A percentile compares a stretch with the other conserved stretches of the same genome.
Evolutionary conservation across 768 basidiomycete species (phyloP).

Genomic region (Kwoniella pini): DNA sequence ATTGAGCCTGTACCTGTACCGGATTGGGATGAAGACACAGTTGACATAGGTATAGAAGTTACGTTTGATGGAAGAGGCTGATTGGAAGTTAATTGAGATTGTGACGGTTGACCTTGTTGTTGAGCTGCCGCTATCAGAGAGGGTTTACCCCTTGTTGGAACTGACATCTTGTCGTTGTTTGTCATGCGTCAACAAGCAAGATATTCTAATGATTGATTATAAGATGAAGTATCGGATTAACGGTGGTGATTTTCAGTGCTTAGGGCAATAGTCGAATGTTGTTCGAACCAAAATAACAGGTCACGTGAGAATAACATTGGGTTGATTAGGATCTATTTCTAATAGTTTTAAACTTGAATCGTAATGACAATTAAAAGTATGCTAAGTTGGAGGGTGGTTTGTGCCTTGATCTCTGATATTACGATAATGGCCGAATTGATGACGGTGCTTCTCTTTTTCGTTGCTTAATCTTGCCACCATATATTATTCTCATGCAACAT

Average conservation of each 20-base stretch:
- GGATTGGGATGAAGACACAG: conserved; percentile 1
- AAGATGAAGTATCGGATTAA: no score
- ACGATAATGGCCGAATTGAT: conserved; percentile 6
- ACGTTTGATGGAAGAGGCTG: neutral
- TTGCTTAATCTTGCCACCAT: neutral
- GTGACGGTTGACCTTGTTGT: conserved; percentile 1
- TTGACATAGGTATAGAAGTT: conserved; percentile 9
- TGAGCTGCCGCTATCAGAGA: conserved; percentile 23
- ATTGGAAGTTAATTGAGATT: neutral
- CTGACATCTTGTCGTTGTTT: neutral
- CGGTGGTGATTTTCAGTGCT: no score
- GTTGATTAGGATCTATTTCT: neutral
- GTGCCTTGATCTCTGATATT: neutral
- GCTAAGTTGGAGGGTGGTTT: neutral
- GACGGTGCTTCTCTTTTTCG: conserved; percentile 10
- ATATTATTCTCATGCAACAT: no score
- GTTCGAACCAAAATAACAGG: neutral
- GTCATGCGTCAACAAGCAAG: no score
- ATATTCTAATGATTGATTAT: no score
- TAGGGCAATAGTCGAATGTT: no score
- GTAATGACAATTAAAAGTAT: neutral
- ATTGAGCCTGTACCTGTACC: conserved; percentile 9
- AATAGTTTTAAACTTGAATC: neutral
- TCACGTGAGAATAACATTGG: neutral
- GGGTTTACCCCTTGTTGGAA: conserved; percentile 10